Evolutionary conservation across 345 rosid species (phyloP), one percentile per base, ranked within the genome.

Genomic region (Camelina neglecta): DNA sequence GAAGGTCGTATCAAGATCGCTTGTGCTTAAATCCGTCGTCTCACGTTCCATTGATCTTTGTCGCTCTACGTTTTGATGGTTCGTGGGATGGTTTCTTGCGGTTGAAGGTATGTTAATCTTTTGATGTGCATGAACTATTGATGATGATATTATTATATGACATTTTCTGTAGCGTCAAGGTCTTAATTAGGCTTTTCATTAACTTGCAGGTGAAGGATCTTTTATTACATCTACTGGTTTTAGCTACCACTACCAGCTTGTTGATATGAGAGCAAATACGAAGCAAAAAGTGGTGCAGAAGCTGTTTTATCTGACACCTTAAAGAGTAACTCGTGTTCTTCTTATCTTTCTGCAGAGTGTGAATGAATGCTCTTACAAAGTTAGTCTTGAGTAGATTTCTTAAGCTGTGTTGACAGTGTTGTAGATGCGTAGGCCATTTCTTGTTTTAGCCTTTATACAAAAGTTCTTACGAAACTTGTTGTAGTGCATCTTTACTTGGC

Each of bases 131-230:
- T 24, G 26, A 24, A 24, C 26, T 24, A 24, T 24, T 24, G 26
- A 24, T 24, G 26, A 24, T 24, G 26, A 24, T 24, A 24, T 24
- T 2, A 31, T 33, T 33, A 33, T 47, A 20, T 20, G 56, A 51
- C 6, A 2, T 51, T 51, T 51, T 55, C 35, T 55, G 26, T 2
- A 55, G 18, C 59, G 36, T 55, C 36, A 26, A 24, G 35, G 35
- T 55, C 60, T 55, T 26, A 55, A 0, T 13, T 13, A 26, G 16
- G 16, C 0, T 55, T 6, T 26, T 26, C 60, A 26, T 55, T 1
- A 26, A 55, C 36, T 26, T 55, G 36, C 60, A 55, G 60, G 60
- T 55, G 16, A 55, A 26, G 16, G 18, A 55, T 24, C 60, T 55
- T 51, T 24, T 26, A 24, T 24, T 24, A 55, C 60, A 12, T 26